Percentiles rank a stretch among this genome's conserved stretches.
These are phyloP conservation scores for Aspergillus caelatus DNA, from an alignment of 2,329 filamentous ascomycete genomes.

Conservation along the genomic window DNA sequence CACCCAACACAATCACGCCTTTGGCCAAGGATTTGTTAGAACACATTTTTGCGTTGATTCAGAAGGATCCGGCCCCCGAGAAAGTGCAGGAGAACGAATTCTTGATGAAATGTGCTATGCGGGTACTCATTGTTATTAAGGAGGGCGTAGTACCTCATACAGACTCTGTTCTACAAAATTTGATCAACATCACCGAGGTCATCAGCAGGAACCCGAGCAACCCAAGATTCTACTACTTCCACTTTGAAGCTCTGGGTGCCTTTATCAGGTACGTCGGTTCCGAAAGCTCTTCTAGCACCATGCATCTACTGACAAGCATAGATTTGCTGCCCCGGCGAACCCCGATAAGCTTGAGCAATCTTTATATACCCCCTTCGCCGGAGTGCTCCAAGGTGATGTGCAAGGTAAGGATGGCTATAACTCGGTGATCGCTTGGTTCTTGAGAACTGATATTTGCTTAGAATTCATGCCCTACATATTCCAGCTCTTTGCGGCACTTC, in stretches of 20 bases:
- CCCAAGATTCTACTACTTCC: constrained; percentile 96
- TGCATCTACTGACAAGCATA: constrained; percentile 25
- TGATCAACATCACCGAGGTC: constrained; percentile 86
- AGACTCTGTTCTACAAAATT: constrained; percentile 77
- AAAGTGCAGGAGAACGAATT: constrained; percentile 99
- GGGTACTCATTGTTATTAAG: constrained; percentile 90
- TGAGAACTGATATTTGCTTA: constrained; percentile 42
- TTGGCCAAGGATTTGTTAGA: constrained; percentile 83
- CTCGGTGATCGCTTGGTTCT: background rate
- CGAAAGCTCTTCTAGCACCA: background rate
- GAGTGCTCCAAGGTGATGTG: constrained; percentile 78
- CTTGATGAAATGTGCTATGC: constrained; percentile 97
- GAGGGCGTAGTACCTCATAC: constrained; percentile 75
- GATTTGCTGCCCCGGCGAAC: constrained; percentile 68
- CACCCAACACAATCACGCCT: constrained; percentile 74
- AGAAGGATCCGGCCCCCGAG: constrained; percentile 78
- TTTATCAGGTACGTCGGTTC: constrained; percentile 65
- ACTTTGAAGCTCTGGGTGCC: constrained; percentile 92
- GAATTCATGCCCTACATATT: constrained; percentile 98
- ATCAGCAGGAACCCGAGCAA: constrained; percentile 97
- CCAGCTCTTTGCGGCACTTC: constrained; percentile 86
- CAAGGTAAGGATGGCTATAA: constrained; percentile 60
- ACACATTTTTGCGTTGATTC: constrained; percentile 88
- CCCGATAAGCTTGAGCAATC: constrained; percentile 75
- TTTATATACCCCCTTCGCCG: constrained; percentile 81